Conservation (phyloP, 2,329 filamentous ascomycete species). For the Aspergillus terreus region DNA sequence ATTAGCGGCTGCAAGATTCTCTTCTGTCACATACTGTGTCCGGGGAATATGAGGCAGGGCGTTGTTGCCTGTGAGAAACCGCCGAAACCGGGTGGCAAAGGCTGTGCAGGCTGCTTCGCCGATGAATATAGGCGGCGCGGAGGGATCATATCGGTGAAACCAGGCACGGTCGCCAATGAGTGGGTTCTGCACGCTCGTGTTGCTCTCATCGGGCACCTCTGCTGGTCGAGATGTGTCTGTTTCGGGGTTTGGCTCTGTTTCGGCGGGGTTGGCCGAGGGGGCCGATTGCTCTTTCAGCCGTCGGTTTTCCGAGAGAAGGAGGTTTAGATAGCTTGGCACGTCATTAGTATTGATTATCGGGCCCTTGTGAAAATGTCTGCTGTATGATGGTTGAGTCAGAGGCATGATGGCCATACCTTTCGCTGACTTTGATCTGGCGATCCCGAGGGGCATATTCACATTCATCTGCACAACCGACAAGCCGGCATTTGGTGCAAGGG, state of each 20-base stretch:
- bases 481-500: slow-evolving; percentile 41
- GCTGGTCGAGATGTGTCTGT: slow-evolving; percentile 15
- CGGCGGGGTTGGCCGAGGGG: slow-evolving; percentile 23
- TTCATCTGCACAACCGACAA: slow-evolving; percentile 34
- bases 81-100: slow-evolving; percentile 37
- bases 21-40: slow-evolving; percentile 32
- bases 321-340: slow-evolving; percentile 27
- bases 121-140: slow-evolving; percentile 35
- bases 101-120: slow-evolving; percentile 39
- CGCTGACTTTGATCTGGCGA: slow-evolving; percentile 40
- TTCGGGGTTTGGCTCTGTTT: slow-evolving; percentile 15
- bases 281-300: slow-evolving; percentile 28
- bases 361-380: not conserved
- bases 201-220: slow-evolving; percentile 23
- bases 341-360: not conserved
- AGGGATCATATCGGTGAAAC: slow-evolving; percentile 35
- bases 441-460: slow-evolving; percentile 42
- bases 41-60: slow-evolving; percentile 30
- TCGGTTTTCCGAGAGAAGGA: slow-evolving; percentile 31
- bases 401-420: slow-evolving; percentile 22
- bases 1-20: slow-evolving; percentile 26
- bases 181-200: slow-evolving; percentile 29
- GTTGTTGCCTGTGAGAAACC: slow-evolving; percentile 31
- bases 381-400: not conserved
- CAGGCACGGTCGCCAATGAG: slow-evolving; percentile 34